Percentiles rank a stretch among this genome's conserved stretches.
Conservation (phyloP, 2,329 filamentous ascomycete genomes). For the Paracoccidioides lutzii region DNA sequence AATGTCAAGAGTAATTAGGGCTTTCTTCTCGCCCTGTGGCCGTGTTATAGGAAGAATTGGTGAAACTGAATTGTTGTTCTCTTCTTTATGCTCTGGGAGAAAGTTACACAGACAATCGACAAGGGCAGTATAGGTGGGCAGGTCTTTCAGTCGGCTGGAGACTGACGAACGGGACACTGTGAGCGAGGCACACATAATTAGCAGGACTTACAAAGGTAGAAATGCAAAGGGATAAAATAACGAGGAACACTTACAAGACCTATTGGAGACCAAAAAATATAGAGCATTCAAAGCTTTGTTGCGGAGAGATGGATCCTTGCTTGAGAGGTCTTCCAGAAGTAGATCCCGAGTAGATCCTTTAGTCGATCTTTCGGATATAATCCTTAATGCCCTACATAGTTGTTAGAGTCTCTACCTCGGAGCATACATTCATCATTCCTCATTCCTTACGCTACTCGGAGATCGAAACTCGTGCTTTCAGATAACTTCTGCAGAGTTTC, state of each 20-base stretch:
- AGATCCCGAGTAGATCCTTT: conserved; percentile 28
- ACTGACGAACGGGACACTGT: conserved; percentile 28
- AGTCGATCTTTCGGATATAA: conserved; percentile 33
- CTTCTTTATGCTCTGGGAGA: conserved; percentile 25
- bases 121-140: conserved; percentile 26
- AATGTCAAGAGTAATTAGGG: conserved; percentile 43
- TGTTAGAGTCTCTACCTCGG: conserved; percentile 27
- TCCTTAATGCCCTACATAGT: conserved; percentile 28
- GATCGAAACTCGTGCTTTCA: conserved; percentile 57
- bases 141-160: conserved; percentile 23
- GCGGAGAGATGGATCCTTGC: conserved; percentile 25
- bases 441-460: conserved; percentile 54
- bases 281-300: conserved; percentile 32
- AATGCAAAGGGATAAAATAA: background rate
- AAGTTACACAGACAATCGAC: conserved; percentile 32
- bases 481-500: conserved; percentile 56
- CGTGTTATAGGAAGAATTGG: conserved; percentile 29
- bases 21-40: conserved; percentile 31
- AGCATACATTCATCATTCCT: conserved; percentile 40
- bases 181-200: background rate
- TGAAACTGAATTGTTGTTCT: conserved; percentile 23
- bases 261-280: conserved; percentile 30
- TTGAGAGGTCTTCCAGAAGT: conserved; percentile 30
- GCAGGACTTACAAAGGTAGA: background rate
- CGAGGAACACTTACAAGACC: conserved; percentile 22